Evolutionary conservation across 768 basidiomycete species (phyloP).

Genomic region (Lentinula detonsa): DNA sequence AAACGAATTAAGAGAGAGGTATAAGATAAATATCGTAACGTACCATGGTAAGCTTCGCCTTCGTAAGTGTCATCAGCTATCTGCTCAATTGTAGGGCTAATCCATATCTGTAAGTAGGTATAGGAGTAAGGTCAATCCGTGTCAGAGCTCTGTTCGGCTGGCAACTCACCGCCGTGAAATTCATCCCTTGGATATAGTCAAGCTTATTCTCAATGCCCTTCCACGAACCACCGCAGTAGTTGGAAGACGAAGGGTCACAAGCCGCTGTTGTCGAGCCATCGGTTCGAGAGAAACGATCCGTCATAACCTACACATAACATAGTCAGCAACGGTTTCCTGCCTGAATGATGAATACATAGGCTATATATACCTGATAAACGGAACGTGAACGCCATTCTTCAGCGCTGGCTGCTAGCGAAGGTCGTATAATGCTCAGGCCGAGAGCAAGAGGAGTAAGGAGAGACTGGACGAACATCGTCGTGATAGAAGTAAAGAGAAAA

Average conservation of each 20-base stretch:
- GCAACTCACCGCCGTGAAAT: constrained; percentile 55
- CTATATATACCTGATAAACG: constrained; percentile 18
- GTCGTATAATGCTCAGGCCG: neutral
- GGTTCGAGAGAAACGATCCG: constrained; percentile 61
- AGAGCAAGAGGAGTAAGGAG: neutral
- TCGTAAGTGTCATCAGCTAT: constrained; percentile 52
- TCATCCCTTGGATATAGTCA: constrained; percentile 69
- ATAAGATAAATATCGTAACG: constrained; percentile 23
- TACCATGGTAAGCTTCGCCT: constrained; percentile 72
- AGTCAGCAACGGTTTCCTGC: neutral
- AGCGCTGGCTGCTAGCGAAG: neutral
- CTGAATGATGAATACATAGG: neutral
- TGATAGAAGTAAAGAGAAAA: neutral
- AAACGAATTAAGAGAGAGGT: neutral
- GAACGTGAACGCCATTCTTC: constrained; percentile 18
- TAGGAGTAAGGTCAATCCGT: neutral
- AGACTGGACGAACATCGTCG: neutral
- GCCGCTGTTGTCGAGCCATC: constrained; percentile 39
- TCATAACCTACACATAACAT: constrained; percentile 25
- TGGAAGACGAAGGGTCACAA: constrained; percentile 42
- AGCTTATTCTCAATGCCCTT: constrained; percentile 54
- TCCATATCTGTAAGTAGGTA: constrained; percentile 36
- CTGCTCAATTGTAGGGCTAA: constrained; percentile 64
- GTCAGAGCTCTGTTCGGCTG: neutral
- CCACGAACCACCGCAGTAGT: constrained; percentile 71